Percentiles rank a stretch among this genome's conserved stretches.
Conservation (phyloP, 768 basidiomycete species). For the Fistulinella prunicolor region DNA sequence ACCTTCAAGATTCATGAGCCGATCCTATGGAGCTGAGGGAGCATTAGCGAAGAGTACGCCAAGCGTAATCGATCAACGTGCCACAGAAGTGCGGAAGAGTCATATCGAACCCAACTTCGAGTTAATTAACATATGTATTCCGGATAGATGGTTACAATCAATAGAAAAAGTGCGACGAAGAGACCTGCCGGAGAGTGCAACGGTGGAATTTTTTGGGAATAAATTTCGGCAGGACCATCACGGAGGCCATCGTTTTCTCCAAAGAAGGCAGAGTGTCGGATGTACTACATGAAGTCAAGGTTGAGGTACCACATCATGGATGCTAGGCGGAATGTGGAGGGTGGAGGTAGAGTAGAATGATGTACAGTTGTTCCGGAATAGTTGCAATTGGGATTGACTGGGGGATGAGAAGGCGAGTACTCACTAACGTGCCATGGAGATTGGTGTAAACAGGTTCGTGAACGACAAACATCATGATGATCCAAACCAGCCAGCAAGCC, state of each 20-base stretch:
- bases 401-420: constrained; percentile 39
- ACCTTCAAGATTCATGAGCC: constrained; percentile 74
- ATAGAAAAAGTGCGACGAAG: constrained; percentile 65
- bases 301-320: constrained; percentile 77
- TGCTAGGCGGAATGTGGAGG: constrained; percentile 71
- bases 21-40: constrained; percentile 47
- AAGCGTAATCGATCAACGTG: constrained; percentile 68
- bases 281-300: constrained; percentile 80
- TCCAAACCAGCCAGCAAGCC: constrained; percentile 75
- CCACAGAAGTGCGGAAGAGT: constrained; percentile 68
- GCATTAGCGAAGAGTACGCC: constrained; percentile 77
- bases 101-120: constrained; percentile 54
- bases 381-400: constrained; percentile 5
- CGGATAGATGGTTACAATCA: constrained; percentile 52
- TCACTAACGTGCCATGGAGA: constrained; percentile 72
- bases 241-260: constrained; percentile 47
- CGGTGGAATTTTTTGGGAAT: constrained; percentile 84
- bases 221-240: constrained; percentile 76
- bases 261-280: constrained; percentile 68
- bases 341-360: constrained; percentile 79
- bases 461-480: too few species aligned
- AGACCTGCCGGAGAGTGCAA: constrained; percentile 75
- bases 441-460: constrained; percentile 76
- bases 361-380: constrained; percentile 71
- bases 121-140: constrained; percentile 44